These are phyloP conservation scores for Xanthoconium stramineum DNA, from an alignment of 768 basidiomycete genomes.

Conservation along the genomic window DNA sequence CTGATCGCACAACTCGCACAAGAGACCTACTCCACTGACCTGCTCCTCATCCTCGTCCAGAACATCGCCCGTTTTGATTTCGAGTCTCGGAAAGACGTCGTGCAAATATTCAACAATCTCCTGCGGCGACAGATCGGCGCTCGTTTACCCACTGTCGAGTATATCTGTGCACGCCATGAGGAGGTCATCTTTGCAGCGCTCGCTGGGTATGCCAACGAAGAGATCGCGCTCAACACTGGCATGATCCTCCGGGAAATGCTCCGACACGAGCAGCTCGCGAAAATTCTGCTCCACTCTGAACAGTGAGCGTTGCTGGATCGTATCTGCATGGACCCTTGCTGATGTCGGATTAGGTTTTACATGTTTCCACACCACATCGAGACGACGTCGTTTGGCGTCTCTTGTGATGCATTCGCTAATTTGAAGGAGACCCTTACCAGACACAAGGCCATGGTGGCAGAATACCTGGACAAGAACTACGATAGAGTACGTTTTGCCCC, in stretches of 20 bases:
- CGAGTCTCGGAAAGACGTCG: constrained; percentile 85
- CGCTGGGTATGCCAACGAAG: constrained; percentile 92
- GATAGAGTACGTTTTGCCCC: constrained; percentile 65
- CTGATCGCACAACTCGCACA: constrained; percentile 92
- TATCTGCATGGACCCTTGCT: not conserved
- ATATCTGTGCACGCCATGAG: constrained; percentile 73
- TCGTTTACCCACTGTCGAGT: constrained; percentile 95
- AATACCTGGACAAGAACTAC: constrained; percentile 95
- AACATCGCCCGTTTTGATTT: constrained; percentile 90
- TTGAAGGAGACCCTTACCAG: constrained; percentile 96
- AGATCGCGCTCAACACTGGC: constrained; percentile 94
- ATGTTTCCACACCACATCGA: constrained; percentile 96
- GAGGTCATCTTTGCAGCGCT: constrained; percentile 80
- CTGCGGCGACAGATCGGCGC: constrained; percentile 88
- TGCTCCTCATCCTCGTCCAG: constrained; percentile 76
- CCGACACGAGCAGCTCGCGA: constrained; percentile 84
- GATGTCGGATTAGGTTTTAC: constrained; percentile 70
- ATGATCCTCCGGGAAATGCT: constrained; percentile 99
- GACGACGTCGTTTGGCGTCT: constrained; percentile 95
- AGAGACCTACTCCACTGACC: constrained; percentile 90
- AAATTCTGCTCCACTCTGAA: constrained; percentile 89
- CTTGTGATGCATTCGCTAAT: constrained; percentile 96
- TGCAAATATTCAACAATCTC: constrained; percentile 87
- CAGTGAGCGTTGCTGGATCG: constrained; percentile 61
- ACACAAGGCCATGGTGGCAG: constrained; percentile 97